These are phyloP conservation scores for Jaapia argillacea DNA, from an alignment of 768 basidiomycete genomes.

Conservation along the genomic window DNA sequence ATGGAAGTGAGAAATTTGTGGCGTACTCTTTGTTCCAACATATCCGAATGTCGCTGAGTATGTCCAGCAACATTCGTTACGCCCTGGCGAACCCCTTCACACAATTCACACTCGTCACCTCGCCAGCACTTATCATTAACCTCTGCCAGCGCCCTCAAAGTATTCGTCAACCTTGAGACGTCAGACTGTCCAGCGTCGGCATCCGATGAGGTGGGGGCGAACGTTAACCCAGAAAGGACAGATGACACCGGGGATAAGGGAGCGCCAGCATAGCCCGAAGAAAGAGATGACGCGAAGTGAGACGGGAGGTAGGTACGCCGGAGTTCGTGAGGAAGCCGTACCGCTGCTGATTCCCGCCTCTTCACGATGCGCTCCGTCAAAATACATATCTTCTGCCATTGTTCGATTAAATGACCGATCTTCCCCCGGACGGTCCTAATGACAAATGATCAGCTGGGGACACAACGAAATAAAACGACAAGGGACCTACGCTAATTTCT, in stretches of 20 bases:
- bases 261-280: no score
- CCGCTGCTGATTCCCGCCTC: constrained; percentile 87
- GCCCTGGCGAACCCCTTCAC: constrained; percentile 67
- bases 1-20: neutral
- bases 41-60: constrained; percentile 61
- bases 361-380: constrained; percentile 83
- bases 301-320: constrained; percentile 22
- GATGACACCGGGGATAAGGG: constrained; percentile 61
- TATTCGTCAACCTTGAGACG: constrained; percentile 73
- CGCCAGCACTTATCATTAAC: constrained; percentile 78
- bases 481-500: constrained; percentile 60
- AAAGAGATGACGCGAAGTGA: neutral
- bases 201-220: constrained; percentile 5
- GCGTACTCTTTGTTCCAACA: constrained; percentile 64
- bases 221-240: constrained; percentile 16
- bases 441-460: no score
- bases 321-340: constrained; percentile 55
- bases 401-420: constrained; percentile 71
- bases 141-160: constrained; percentile 67
- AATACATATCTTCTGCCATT: constrained; percentile 86
- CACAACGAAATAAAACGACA: neutral
- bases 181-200: constrained; percentile 85
- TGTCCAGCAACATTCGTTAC: constrained; percentile 58
- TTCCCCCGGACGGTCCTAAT: constrained; percentile 67
- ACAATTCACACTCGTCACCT: constrained; percentile 73